Percentiles rank a stretch among this genome's conserved stretches.
Conservation (phyloP, 1,284 basidiomycete genomes). For the Cryptococcus deneoformans region DNA sequence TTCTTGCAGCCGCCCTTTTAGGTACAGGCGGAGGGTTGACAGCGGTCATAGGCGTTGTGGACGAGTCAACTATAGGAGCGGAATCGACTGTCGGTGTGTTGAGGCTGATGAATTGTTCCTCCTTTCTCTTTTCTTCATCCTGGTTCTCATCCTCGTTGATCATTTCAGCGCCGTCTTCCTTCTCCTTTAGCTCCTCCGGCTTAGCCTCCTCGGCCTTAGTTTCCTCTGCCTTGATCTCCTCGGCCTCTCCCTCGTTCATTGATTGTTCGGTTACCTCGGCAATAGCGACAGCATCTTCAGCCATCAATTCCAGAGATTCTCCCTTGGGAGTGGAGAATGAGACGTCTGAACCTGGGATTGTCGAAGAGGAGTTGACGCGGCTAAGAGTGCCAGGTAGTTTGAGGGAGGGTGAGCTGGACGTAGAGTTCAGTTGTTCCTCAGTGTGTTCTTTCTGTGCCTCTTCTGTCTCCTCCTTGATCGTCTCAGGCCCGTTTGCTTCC, state of each 20-base stretch:
- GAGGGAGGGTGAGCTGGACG: neutral
- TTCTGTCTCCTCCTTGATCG: neutral
- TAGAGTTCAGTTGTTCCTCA: constrained; percentile 3
- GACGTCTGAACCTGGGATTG: constrained; percentile 9
- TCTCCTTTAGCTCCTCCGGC: constrained; percentile 1
- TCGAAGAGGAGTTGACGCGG: constrained; percentile 11
- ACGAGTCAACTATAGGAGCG: neutral
- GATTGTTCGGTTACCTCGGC: neutral
- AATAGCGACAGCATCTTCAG: neutral
- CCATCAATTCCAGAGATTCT: constrained; percentile 9
- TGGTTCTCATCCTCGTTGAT: neutral
- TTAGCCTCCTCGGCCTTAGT: neutral
- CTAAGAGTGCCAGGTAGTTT: neutral
- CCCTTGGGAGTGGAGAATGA: constrained; percentile 13
- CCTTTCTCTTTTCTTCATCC: constrained; percentile 4
- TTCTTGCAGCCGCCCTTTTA: constrained; percentile 25
- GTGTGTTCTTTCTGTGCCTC: neutral
- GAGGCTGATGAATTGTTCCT: constrained; percentile 2
- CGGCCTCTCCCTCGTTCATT: too few relatives aligned
- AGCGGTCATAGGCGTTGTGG: constrained; percentile 1
- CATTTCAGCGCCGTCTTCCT: neutral
- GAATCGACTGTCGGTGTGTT: neutral
- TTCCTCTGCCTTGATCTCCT: neutral
- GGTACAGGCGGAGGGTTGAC: constrained; percentile 33
- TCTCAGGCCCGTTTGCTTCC: neutral